Evolutionary conservation across 2,329 filamentous ascomycete species (phyloP).

Genomic region (Exophiala sp.): DNA sequence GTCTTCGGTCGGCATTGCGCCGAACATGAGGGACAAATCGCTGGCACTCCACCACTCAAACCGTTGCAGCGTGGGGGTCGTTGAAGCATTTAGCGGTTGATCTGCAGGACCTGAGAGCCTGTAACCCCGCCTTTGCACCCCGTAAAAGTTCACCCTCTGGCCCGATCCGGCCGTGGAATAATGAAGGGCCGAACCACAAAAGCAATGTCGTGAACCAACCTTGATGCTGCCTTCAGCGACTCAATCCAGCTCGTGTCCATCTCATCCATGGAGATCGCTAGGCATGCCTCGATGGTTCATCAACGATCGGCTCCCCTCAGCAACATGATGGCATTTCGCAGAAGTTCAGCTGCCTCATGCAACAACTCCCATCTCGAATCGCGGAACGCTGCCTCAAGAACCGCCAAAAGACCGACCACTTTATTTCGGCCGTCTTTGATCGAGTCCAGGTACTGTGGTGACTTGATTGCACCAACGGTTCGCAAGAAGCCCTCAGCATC

Average conservation of each 20-base stretch:
- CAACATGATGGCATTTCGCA: conserved; percentile 69
- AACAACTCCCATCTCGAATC: conserved; percentile 87
- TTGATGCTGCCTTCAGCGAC: too few relatives aligned
- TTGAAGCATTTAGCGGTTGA: too few relatives aligned
- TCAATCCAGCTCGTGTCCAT: too few relatives aligned
- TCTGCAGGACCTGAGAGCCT: too few relatives aligned
- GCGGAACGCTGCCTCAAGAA: conserved; percentile 75
- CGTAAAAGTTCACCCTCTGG: too few relatives aligned
- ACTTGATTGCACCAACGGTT: conserved; percentile 66
- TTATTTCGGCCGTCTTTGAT: conserved; percentile 70
- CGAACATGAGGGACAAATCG: not conserved
- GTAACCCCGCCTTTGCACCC: too few relatives aligned
- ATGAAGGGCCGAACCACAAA: too few relatives aligned
- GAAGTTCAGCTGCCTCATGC: conserved; percentile 75
- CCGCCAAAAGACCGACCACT: conserved; percentile 74
- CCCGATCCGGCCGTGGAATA: too few relatives aligned
- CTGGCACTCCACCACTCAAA: not conserved
- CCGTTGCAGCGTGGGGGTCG: not conserved
- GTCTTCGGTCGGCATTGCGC: not conserved
- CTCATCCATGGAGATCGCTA: not conserved
- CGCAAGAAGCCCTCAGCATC: conserved; percentile 78
- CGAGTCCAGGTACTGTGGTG: conserved; percentile 71
- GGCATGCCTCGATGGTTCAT: not conserved
- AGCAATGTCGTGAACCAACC: too few relatives aligned
- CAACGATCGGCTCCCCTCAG: conserved; percentile 18